Evolutionary conservation across 371 early-diverging fungal genomes (phyloP).

Genomic region (Coemansia sp.): DNA sequence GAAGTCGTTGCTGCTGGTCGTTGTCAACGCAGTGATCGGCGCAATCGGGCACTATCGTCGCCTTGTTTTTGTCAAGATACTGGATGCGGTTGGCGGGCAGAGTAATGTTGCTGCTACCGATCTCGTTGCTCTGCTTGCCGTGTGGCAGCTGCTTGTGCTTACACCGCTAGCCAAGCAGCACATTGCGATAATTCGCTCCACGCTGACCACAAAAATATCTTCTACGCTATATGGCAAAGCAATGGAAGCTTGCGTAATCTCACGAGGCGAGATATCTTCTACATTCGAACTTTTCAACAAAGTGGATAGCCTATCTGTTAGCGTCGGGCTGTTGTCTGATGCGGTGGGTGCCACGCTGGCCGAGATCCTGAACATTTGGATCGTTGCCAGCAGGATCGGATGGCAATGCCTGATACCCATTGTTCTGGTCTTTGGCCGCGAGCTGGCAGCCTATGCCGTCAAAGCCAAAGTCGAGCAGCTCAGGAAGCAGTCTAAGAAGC

Average conservation of each 20-base stretch:
- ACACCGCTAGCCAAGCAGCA: background rate
- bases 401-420: conserved; percentile 20
- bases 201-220: background rate
- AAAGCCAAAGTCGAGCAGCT: background rate
- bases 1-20: background rate
- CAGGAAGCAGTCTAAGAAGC: background rate
- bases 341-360: background rate
- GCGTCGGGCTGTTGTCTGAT: background rate
- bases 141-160: background rate
- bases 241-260: background rate
- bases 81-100: background rate
- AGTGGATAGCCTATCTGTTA: background rate
- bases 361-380: conserved; percentile 10
- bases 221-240: background rate
- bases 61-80: background rate
- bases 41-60: background rate
- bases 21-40: background rate
- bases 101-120: background rate
- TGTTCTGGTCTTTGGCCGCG: conserved; percentile 2
- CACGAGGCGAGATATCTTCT: background rate
- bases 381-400: conserved; percentile 15
- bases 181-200: background rate
- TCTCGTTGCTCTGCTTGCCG: background rate
- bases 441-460: conserved; percentile 5
- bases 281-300: background rate